Evolutionary conservation across 371 early-diverging fungal species (phyloP), one percentile per base, ranked within the genome.

Genomic region (Mycotypha africana): DNA sequence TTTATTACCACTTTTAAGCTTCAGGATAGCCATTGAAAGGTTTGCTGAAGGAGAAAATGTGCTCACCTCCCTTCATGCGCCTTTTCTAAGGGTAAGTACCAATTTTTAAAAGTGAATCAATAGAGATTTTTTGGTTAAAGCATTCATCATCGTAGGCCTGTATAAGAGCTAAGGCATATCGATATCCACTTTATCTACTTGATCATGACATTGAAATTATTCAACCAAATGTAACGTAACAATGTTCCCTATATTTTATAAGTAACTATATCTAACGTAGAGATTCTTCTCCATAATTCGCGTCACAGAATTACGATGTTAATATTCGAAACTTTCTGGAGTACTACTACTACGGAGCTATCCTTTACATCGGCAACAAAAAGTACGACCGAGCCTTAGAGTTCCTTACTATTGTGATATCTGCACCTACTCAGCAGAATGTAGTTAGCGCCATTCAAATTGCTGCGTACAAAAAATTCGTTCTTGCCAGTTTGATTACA

Each of bases 301-400:
- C n/a, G n/a, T n/a, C 19, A 38, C 44, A 65, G 66, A 43, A 36
- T 17, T 42, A 62, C 26, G 60, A 56, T 37, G 38, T 78, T 8
- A 47, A 51, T 1, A 66, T 78, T 49, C 74, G 75, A 37, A 76
- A 77, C 42, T 82, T 81, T 57, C 58, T 90, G 30, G 69, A 83
- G 23, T 88, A 89, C 63, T 76, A 84, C 45, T 92, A 90, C 61
- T 88, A 91, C 51, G 88, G 88, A 31, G 84, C 82, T 17, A 80
- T 88, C 70, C 51, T 87, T 16, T 83, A 79, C 47, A 76, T 82
- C 23, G 82, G 77, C 21, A 72, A 83, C 47, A 84, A 87, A 49
- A 50, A 74, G 10, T 85, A 67, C 65, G 78, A 70, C 8, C 60
- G 77, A 7, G 89, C 93, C 1, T 49, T 83, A 14, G 77, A 84